phyloP scores from a whole-genome alignment of 345 rosid genomes.

The Nasturtium officinale region DNA sequence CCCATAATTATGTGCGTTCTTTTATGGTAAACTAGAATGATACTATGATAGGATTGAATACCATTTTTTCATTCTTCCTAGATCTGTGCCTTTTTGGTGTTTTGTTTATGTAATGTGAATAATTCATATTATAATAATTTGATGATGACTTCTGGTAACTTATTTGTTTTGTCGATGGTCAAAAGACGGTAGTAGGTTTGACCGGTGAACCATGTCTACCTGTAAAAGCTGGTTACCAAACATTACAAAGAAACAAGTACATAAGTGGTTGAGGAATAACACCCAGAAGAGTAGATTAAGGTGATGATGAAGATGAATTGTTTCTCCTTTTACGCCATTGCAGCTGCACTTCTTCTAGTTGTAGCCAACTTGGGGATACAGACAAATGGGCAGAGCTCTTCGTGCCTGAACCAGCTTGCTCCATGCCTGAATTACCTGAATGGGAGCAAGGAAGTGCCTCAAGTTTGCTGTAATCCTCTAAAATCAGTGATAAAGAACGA shows the following conservation, averaged over 20 bases:
- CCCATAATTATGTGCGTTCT: not conserved
- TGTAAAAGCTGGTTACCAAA: conserved; percentile 42
- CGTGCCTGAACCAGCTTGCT: conserved; percentile 57
- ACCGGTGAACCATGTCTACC: conserved; percentile 40
- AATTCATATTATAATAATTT: conserved; percentile 6
- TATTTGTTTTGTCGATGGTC: conserved; percentile 13
- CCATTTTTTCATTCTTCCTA: not conserved
- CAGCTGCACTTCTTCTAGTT: conserved; percentile 30
- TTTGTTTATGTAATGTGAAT: conserved; percentile 10
- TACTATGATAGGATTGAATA: not conserved
- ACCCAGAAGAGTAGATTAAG: conserved; percentile 8
- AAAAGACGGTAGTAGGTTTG: conserved; percentile 36
- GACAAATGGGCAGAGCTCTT: conserved; percentile 38
- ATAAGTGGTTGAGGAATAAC: conserved; percentile 14
- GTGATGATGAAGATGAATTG: conserved; percentile 25
- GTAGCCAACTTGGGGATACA: conserved; percentile 15
- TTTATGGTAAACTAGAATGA: not conserved
- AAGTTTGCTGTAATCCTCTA: conserved; percentile 68
- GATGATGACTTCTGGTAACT: conserved; percentile 1
- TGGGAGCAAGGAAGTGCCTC: conserved; percentile 57
- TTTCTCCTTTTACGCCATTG: conserved; percentile 8
- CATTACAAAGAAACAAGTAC: conserved; percentile 6
- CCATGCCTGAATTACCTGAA: conserved; percentile 68
- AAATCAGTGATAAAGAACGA: conserved; percentile 54
- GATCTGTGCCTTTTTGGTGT: not conserved